Conservation (phyloP, 306 rosid species). For the Cucumis melo region DNA sequence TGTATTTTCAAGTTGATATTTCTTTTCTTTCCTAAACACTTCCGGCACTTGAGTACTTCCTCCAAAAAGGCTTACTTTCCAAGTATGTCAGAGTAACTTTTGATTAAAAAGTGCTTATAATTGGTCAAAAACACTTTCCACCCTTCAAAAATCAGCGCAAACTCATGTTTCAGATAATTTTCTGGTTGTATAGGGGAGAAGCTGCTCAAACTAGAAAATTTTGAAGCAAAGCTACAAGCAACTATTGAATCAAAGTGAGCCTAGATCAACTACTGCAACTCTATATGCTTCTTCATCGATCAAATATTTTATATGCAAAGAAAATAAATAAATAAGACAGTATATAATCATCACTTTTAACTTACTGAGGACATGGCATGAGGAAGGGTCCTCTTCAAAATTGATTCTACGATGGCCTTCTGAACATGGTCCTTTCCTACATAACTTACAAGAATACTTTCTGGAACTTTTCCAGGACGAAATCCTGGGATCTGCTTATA, state of each 20-base stretch:
- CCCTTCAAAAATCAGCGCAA: neutral
- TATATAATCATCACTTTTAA: conserved; percentile 6
- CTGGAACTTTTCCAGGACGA: conserved; percentile 76
- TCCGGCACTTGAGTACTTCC: neutral
- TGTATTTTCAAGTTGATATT: neutral
- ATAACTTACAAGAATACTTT: conserved; percentile 43
- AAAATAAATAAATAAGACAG: neutral
- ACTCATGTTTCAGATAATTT: neutral
- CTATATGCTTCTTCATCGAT: neutral
- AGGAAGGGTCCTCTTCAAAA: conserved; percentile 80
- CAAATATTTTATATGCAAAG: neutral
- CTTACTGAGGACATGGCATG: conserved; percentile 70
- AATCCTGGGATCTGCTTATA: conserved; percentile 71
- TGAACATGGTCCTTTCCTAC: conserved; percentile 58
- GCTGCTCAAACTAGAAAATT: neutral
- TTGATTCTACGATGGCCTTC: conserved; percentile 72
- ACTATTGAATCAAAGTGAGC: neutral
- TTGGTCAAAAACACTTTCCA: neutral
- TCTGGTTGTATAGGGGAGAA: neutral
- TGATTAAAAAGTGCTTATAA: neutral
- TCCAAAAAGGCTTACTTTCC: neutral
- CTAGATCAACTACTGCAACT: neutral
- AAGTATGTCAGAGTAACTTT: neutral
- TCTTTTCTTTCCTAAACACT: neutral
- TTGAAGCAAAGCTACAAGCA: neutral